Evolutionary conservation across 768 basidiomycete genomes (phyloP), one percentile per base, ranked within the genome.

Genomic region (Rhizopogon sp.): DNA sequence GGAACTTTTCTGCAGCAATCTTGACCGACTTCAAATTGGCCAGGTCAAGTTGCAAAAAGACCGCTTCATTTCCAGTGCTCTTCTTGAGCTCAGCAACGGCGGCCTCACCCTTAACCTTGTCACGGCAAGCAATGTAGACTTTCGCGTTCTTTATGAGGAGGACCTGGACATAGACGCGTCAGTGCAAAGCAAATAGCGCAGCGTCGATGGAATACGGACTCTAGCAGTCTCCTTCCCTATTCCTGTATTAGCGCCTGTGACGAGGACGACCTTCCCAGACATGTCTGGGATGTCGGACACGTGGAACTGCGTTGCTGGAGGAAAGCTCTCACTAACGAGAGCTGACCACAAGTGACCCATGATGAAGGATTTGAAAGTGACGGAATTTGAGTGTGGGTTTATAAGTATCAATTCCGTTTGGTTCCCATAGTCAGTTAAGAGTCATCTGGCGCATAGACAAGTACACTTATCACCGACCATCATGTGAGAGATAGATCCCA

Each of bases 221-320:
- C 73, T 20, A 17, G 50, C 56, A 8, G 75, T 77, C 57, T 77
- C 75, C 51, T 77, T 77, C 5, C 79, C 79, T 41, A 80, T 70
- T 11, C 79, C 78, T 8, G 74, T 64, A 60, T 78, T 79, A 1
- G 70, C 77, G 6, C 80, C 81, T 3, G 79, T 80, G 3, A 80
- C 65, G 39, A 72, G 56, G 43, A 67, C 60, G 20, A 70, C 67
- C 54, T 68, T 72, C 13, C 69, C 66, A 5, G 62, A 53, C 50
- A 73, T 64, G 57, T 72, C 67, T 39, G 72, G 70, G 14, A 72
- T 66, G 45, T 72, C 61, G 40, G 60, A 57, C 25, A 53, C 59
- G 13, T 49, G 54, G 53, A 60, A 70, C 43, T 56, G 63, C 20
- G 64, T 8, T 16, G 47, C 53, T 3, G 69, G 65, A 41, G 68